Evolutionary conservation across 1,284 basidiomycete genomes (phyloP).

Genomic region (Papiliotrema flavescens): DNA sequence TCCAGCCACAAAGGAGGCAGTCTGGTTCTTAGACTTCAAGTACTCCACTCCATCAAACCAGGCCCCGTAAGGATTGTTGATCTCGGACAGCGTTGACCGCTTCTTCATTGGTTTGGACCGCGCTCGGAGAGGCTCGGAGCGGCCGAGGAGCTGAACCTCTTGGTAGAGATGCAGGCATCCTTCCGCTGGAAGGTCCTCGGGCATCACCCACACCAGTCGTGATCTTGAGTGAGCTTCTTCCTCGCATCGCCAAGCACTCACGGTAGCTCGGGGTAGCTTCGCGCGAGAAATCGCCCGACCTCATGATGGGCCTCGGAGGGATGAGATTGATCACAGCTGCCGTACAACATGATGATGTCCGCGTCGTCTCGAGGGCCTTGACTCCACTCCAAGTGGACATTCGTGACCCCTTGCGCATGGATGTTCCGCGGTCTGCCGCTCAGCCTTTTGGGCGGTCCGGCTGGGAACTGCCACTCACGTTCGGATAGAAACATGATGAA

Average conservation of each 20-base stretch:
- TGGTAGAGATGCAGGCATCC: conserved; percentile 20
- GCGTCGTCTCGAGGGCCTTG: conserved; percentile 5
- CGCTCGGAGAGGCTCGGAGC: too few species aligned
- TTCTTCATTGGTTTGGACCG: conserved; percentile 11
- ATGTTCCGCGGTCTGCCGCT: conserved; percentile 6
- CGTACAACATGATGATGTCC: conserved; percentile 15
- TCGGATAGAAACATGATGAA: neutral
- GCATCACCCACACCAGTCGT: conserved; percentile 20
- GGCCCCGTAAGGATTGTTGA: conserved; percentile 20
- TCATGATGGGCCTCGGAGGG: conserved; percentile 14
- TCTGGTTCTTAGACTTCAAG: conserved; percentile 14
- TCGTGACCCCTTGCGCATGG: conserved; percentile 13
- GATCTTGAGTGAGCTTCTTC: conserved; percentile 5
- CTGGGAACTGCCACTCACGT: neutral
- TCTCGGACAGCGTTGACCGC: conserved; percentile 12
- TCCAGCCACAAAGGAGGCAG: conserved; percentile 16
- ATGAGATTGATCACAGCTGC: conserved; percentile 14
- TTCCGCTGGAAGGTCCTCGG: conserved; percentile 8
- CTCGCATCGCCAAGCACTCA: conserved; percentile 4
- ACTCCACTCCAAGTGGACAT: conserved; percentile 15
- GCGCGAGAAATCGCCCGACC: conserved; percentile 12
- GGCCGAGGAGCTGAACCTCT: conserved; percentile 10
- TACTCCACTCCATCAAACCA: conserved; percentile 26
- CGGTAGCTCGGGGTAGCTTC: conserved; percentile 14
- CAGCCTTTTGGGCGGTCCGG: neutral